Conservation (phyloP, 1,284 basidiomycete species). For the Somion occarium region DNA sequence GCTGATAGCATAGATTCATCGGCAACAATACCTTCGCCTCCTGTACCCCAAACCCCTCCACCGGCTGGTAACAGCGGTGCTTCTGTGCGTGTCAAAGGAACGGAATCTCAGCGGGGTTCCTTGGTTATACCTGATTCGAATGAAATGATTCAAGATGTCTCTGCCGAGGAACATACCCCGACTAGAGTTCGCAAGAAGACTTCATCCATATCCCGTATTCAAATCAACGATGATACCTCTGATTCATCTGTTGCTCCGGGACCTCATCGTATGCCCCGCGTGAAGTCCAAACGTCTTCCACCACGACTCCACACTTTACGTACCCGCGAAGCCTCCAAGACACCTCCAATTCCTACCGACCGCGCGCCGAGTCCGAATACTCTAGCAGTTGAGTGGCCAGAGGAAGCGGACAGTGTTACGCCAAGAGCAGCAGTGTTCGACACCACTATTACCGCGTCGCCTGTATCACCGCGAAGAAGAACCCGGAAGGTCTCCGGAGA, state of each 20-base stretch:
- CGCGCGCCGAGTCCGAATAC: conserved; percentile 35
- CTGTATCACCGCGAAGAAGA: conserved; percentile 33
- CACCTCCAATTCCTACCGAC: conserved; percentile 10
- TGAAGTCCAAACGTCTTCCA: conserved; percentile 47
- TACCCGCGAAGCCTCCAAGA: conserved; percentile 23
- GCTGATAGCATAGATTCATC: conserved; percentile 36
- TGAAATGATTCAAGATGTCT: conserved; percentile 9
- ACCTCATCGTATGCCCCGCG: conserved; percentile 31
- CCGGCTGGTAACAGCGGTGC: conserved; percentile 15
- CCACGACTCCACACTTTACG: conserved; percentile 43
- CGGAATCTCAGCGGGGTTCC: conserved; percentile 32
- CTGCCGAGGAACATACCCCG: conserved; percentile 27
- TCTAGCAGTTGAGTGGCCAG: conserved; percentile 44
- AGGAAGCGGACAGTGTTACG: conserved; percentile 51
- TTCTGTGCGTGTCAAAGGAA: conserved; percentile 22
- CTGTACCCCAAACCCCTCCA: conserved; percentile 37
- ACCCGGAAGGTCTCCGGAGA: conserved; percentile 44
- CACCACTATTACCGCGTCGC: conserved; percentile 24
- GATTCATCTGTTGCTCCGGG: conserved; percentile 39
- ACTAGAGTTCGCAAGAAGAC: conserved; percentile 34
- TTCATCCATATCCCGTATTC: conserved; percentile 27
- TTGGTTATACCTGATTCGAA: conserved; percentile 33
- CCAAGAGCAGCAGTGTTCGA: conserved; percentile 52
- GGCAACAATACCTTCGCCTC: conserved; percentile 36
- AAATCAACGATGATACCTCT: conserved; percentile 33